A percentile compares a stretch with the other conserved stretches of the same genome.
Conservation (phyloP, 257 asterid genomes). For the Misopates orontium region DNA sequence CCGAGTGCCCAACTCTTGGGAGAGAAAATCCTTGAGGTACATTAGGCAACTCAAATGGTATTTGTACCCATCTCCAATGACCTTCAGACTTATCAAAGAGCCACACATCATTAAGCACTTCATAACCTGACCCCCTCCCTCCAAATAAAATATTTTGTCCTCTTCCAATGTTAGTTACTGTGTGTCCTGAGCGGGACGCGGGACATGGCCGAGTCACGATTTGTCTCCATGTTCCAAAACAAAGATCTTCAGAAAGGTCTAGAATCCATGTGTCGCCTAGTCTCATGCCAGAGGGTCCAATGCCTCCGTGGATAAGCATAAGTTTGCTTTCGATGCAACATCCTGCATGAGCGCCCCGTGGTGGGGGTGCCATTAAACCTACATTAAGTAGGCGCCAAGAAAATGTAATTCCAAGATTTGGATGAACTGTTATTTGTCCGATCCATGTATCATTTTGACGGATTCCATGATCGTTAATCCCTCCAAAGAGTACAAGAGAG, state of each 20-base stretch:
- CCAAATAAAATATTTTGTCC: slow-evolving; percentile 64
- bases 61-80: slow-evolving; percentile 61
- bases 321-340: slow-evolving; percentile 54
- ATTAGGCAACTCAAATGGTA: slow-evolving; percentile 48
- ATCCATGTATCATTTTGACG: slow-evolving; percentile 83
- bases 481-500: slow-evolving; percentile 76
- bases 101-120: slow-evolving; percentile 81
- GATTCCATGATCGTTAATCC: slow-evolving; percentile 74
- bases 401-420: slow-evolving; percentile 45
- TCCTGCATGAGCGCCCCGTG: slow-evolving; percentile 94
- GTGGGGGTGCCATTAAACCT: slow-evolving; percentile 54
- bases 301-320: slow-evolving; percentile 87
- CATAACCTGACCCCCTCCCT: slow-evolving; percentile 76
- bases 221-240: slow-evolving; percentile 66
- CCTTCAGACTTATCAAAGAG: slow-evolving; percentile 50
- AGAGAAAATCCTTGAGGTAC: slow-evolving; percentile 65
- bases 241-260: slow-evolving; percentile 58
- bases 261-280: slow-evolving; percentile 80
- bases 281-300: slow-evolving; percentile 61
- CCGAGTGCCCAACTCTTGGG: slow-evolving; percentile 93
- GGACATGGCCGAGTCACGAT: slow-evolving; percentile 56
- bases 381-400: slow-evolving; percentile 76
- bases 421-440: slow-evolving; percentile 48
- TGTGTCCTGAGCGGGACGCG: slow-evolving; percentile 86
- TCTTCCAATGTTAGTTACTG: slow-evolving; percentile 63